A percentile compares a stretch with the other conserved stretches of the same genome.
These are phyloP conservation scores for Butyriboletus appendiculatus DNA, from an alignment of 1,284 basidiomycete species.

Conservation along the genomic window DNA sequence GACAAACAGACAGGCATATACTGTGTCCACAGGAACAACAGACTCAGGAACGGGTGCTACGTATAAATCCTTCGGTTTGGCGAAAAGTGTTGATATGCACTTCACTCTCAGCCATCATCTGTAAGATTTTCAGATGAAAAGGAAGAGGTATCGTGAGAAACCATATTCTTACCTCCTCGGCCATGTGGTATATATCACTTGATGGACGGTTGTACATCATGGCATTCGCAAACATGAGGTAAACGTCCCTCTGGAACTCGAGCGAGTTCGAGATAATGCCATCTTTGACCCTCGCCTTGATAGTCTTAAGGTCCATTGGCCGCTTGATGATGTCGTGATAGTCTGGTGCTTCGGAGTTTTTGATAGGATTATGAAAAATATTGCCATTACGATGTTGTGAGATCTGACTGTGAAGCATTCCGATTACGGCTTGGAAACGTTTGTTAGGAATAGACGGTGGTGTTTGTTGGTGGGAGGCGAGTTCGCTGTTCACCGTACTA, in stretches of 20 bases:
- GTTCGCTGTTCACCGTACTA: conserved; percentile 17
- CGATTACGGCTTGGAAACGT: conserved; percentile 79
- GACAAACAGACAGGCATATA: conserved; percentile 4
- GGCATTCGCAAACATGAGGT: conserved; percentile 93
- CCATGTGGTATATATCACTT: conserved; percentile 83
- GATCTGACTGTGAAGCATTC: conserved; percentile 79
- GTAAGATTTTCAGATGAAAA: conserved; percentile 3
- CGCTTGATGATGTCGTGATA: conserved; percentile 90
- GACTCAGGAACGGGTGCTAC: conserved; percentile 40
- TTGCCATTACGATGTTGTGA: conserved; percentile 83
- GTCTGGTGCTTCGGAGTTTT: conserved; percentile 83
- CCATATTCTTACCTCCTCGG: conserved; percentile 69
- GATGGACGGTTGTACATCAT: conserved; percentile 92
- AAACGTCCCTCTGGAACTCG: conserved; percentile 89
- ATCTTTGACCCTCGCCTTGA: conserved; percentile 81
- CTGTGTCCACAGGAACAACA: background rate
- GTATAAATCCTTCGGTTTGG: conserved; percentile 70
- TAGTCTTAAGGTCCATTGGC: conserved; percentile 92
- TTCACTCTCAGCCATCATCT: conserved; percentile 90
- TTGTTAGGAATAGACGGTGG: conserved; percentile 51
- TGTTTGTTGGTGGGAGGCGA: conserved; percentile 26
- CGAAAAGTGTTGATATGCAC: conserved; percentile 73
- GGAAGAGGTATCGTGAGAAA: conserved; percentile 1
- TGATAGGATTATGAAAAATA: conserved; percentile 91
- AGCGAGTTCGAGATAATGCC: conserved; percentile 77